Evolutionary conservation across 1,284 basidiomycete genomes (phyloP).

Genomic region (Rugosomyces carneus): DNA sequence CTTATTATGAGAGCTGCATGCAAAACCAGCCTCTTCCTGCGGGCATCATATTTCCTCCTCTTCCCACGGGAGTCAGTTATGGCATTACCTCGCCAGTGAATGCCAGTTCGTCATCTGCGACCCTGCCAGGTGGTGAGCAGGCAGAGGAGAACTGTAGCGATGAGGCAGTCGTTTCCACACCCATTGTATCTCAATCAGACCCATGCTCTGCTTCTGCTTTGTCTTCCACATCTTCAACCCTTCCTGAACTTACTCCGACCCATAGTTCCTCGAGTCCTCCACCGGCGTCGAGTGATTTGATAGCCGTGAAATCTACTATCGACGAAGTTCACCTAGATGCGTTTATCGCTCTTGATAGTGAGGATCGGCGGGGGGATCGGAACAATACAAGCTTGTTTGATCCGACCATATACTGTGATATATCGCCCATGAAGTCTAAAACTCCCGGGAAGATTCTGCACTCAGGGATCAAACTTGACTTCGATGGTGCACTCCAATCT

Average conservation of each 20-base stretch:
- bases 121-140: conserved; percentile 4
- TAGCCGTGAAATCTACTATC: conserved; percentile 26
- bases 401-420: conserved; percentile 37
- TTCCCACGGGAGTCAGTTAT: conserved; percentile 38
- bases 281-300: conserved; percentile 37
- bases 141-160: conserved; percentile 1
- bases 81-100: conserved; percentile 22
- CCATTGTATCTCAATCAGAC: conserved; percentile 10
- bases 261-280: conserved; percentile 63
- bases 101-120: conserved; percentile 16
- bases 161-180: conserved; percentile 13
- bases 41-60: conserved; percentile 65
- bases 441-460: conserved; percentile 22
- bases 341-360: conserved; percentile 21
- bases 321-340: conserved; percentile 20
- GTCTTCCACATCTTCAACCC: conserved; percentile 32
- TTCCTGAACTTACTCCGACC: conserved; percentile 60
- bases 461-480: conserved; percentile 33
- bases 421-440: conserved; percentile 23
- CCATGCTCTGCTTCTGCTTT: conserved; percentile 16
- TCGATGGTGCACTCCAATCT: conserved; percentile 20
- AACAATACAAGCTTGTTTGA: conserved; percentile 23
- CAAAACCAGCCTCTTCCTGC: conserved; percentile 40
- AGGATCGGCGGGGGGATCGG: conserved; percentile 25
- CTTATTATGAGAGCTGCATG: conserved; percentile 57